Percentiles rank a stretch among this genome's conserved stretches.
These are phyloP conservation scores for Daldinia concentrica DNA, from an alignment of 495 filamentous ascomycete species.

Conservation along the genomic window DNA sequence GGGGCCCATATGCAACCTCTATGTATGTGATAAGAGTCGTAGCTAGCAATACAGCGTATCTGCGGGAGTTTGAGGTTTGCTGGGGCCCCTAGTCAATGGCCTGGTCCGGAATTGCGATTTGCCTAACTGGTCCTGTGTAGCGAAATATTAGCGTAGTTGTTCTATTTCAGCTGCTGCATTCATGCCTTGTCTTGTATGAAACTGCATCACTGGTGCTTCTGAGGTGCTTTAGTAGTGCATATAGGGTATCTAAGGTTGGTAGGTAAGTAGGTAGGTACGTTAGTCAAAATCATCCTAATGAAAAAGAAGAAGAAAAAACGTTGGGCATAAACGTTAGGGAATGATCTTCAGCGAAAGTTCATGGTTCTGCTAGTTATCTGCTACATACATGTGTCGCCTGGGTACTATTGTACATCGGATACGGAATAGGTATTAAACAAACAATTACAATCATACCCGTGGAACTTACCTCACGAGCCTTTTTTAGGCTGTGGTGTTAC, in stretches of 20 bases:
- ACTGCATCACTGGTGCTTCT: background rate
- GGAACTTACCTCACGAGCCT: too few species aligned
- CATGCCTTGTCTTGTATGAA: background rate
- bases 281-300: conserved; percentile 6
- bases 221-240: background rate
- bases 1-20: background rate
- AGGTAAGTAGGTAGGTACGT: too few species aligned
- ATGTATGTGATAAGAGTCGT: background rate
- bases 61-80: conserved; percentile 17
- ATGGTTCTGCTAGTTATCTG: background rate
- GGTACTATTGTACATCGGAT: background rate
- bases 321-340: background rate
- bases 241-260: too few species aligned
- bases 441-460: too few species aligned
- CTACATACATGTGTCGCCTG: conserved; percentile 7
- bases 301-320: too few species aligned
- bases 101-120: conserved; percentile 34
- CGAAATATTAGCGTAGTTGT: conserved; percentile 12
- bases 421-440: too few species aligned
- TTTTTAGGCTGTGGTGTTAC: conserved; percentile 1
- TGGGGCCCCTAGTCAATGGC: conserved; percentile 13
- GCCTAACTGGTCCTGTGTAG: conserved; percentile 23
- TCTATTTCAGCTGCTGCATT: conserved; percentile 11
- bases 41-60: conserved; percentile 19
- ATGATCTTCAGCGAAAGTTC: background rate